Evolutionary conservation across 2,329 filamentous ascomycete species (phyloP).

Genomic region (Aspergillus cejpii): DNA sequence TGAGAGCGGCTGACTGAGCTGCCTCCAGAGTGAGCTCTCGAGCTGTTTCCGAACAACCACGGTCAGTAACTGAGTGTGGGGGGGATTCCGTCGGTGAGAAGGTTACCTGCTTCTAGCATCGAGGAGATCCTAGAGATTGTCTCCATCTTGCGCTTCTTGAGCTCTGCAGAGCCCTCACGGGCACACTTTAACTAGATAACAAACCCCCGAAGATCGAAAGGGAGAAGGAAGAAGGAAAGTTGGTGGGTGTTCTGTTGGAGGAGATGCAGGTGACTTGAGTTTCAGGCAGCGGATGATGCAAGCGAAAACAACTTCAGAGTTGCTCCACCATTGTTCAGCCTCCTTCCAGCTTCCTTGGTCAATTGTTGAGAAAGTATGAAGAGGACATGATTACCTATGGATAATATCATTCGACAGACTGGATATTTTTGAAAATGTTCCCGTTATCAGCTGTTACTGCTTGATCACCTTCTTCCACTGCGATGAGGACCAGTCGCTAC

Average conservation of each 20-base stretch:
- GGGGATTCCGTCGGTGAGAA: background rate
- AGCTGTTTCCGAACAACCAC: slow-evolving; percentile 49
- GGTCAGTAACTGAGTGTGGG: slow-evolving; percentile 12
- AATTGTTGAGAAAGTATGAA: background rate
- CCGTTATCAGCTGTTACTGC: background rate
- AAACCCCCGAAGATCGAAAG: background rate
- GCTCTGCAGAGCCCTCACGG: slow-evolving; percentile 15
- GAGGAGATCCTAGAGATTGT: slow-evolving; percentile 90
- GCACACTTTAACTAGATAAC: background rate
- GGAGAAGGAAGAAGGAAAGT: background rate
- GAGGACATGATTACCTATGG: background rate
- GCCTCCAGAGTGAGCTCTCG: slow-evolving; percentile 97
- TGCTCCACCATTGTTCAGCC: background rate
- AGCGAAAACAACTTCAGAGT: slow-evolving; percentile 1
- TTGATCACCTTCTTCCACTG: slow-evolving; percentile 2
- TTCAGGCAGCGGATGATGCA: slow-evolving; percentile 1
- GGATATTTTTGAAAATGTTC: slow-evolving; percentile 3
- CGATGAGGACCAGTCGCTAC: slow-evolving; percentile 17
- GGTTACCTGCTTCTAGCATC: slow-evolving; percentile 86
- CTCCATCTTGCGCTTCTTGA: slow-evolving; percentile 60
- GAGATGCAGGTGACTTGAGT: background rate
- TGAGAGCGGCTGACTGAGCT: slow-evolving; percentile 71
- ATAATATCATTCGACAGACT: slow-evolving; percentile 4
- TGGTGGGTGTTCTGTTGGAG: background rate
- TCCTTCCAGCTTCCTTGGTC: too few relatives aligned